phyloP scores from a whole-genome alignment of 2,329 filamentous ascomycete species.

The Penicillium paneum region DNA sequence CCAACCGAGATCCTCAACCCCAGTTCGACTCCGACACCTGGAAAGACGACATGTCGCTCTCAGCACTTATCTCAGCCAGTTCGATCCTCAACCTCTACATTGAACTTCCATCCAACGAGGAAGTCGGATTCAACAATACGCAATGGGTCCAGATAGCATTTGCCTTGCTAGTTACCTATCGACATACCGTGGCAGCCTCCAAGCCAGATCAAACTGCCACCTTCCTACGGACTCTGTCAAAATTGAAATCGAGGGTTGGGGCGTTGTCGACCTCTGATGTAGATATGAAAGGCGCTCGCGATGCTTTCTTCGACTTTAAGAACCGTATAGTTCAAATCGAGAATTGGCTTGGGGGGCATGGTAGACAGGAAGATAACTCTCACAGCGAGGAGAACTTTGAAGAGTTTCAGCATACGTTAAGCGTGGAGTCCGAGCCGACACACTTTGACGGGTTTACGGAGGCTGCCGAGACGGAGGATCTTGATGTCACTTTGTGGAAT shows the following conservation, averaged over 20 bases:
- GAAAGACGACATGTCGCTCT: neutral
- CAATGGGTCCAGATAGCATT: neutral
- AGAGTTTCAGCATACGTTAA: neutral
- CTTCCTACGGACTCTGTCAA: neutral
- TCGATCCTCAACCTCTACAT: neutral
- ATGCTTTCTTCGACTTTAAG: neutral
- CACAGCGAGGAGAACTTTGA: neutral
- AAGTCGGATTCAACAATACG: neutral
- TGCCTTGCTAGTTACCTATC: neutral
- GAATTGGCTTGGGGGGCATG: neutral
- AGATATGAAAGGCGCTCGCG: neutral
- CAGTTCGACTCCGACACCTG: neutral
- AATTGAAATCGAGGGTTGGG: neutral
- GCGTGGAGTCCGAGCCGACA: neutral
- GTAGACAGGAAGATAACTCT: neutral
- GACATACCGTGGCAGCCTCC: neutral
- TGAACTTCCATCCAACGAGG: neutral
- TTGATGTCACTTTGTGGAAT: neutral
- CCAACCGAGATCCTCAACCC: neutral
- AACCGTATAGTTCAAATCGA: neutral
- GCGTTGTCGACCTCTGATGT: neutral
- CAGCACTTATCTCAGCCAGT: neutral
- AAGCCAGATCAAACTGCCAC: neutral
- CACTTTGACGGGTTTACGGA: neutral
- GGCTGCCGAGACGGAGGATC: neutral